Conservation (phyloP, 306 rosid species). For the Dryas alaskensis region DNA sequence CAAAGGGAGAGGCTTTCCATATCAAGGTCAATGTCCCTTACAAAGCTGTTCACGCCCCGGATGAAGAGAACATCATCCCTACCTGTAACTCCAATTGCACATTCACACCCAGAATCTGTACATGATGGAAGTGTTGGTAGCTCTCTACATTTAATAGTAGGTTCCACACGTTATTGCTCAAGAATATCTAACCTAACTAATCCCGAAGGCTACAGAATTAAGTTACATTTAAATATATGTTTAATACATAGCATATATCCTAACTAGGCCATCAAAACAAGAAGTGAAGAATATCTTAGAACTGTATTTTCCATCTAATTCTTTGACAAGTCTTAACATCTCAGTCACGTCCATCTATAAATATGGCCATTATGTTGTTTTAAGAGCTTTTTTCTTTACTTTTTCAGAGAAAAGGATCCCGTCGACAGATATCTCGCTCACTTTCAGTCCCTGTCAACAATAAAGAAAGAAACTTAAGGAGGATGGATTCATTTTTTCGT, state of each 20-base stretch:
- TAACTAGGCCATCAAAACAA: constrained; percentile 13
- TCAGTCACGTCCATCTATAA: background rate
- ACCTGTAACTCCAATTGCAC: constrained; percentile 72
- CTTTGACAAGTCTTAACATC: constrained; percentile 11
- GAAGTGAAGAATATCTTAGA: background rate
- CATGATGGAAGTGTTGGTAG: constrained; percentile 52
- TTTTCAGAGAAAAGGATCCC: constrained; percentile 59
- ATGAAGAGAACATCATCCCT: constrained; percentile 81
- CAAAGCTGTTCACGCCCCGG: constrained; percentile 67
- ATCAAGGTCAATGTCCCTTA: constrained; percentile 68
- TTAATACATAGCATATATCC: constrained; percentile 2
- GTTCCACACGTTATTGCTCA: constrained; percentile 24
- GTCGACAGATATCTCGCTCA: constrained; percentile 68
- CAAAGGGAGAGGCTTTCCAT: constrained; percentile 56
- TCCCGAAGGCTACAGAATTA: background rate
- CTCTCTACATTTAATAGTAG: constrained; percentile 52
- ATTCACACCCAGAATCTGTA: constrained; percentile 48
- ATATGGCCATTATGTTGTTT: background rate
- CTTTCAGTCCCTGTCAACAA: constrained; percentile 69
- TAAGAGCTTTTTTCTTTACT: constrained; percentile 14
- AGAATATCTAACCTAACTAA: constrained; percentile 1
- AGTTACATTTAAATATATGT: background rate
- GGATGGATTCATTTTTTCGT: constrained; percentile 77
- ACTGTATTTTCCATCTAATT: background rate
- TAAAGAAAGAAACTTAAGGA: constrained; percentile 53